Evolutionary conservation across 148 eudicot genomes (phyloP), one percentile per base, ranked within the genome.

Genomic region (Rhododendron griersonianum): DNA sequence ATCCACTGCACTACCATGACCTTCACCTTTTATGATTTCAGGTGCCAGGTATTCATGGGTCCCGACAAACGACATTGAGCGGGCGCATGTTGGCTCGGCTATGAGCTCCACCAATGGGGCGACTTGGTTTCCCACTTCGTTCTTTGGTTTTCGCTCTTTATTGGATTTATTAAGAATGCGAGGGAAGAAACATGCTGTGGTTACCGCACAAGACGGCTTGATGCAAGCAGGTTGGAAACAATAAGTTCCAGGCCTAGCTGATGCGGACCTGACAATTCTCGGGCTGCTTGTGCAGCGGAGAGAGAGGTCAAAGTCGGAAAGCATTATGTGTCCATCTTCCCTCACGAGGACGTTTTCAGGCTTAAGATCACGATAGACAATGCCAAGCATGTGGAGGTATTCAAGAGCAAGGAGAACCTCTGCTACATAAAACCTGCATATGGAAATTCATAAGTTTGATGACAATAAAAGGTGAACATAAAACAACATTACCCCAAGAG

Each of bases 311-410:
- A 96, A 96, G 86, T 96, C 99, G 0, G 99, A 94, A 33, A 96
- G 93, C 99, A 96, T 95, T 50, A 96, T 94, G 86, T 96, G 99
- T 30, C 99, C 99, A 47, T 96, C 98, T 84, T 96, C 99, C 77
- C 99, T 89, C 37, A 96, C 99, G 7, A 96, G 94, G 53, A 96
- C 98, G 4, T 96, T 96, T 87, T 96, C 99, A 3, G 99, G 99
- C 88, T 96, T 96, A 53, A 96, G 94, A 86, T 96, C 99, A 47
- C 99, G 99, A 53, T 96, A 96, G 33, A 96, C 93, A 80, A 96
- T 93, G 71, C 99, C 99, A 25, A 96, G 95, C 99, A 96, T 96
- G 91, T 96, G 99, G n/a, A 96, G 98, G 92, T 96, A 96, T 90
- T 96, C 99, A 87, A 96, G 73, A 50, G 98, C 89, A 81, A 96